Conservation (phyloP, 2,329 filamentous ascomycete species). For the Gaeumannomyces sp. region DNA sequence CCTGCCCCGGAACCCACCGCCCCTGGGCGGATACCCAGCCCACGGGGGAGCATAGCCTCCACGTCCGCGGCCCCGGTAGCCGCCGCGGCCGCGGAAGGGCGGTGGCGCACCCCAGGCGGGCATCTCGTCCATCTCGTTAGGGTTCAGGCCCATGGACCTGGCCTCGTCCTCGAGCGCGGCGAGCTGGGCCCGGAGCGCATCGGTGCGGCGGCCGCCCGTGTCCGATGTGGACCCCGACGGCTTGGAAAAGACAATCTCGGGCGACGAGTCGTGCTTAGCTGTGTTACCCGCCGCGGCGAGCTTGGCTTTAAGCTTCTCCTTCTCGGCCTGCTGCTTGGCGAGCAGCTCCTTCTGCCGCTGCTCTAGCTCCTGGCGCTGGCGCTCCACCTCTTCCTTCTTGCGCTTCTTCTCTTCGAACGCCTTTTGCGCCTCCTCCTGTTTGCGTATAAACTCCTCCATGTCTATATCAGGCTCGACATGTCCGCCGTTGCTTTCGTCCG, state of each 20-base stretch:
- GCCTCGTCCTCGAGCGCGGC: slow-evolving; percentile 70
- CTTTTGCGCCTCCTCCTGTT: slow-evolving; percentile 67
- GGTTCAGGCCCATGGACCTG: slow-evolving; percentile 61
- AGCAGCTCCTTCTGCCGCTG: slow-evolving; percentile 56
- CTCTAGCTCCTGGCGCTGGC: slow-evolving; percentile 57
- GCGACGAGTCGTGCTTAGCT: slow-evolving; percentile 6
- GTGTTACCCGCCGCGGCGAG: slow-evolving; percentile 41
- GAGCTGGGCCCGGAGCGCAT: slow-evolving; percentile 63
- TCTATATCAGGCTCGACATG: slow-evolving; percentile 53
- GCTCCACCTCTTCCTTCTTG: slow-evolving; percentile 57
- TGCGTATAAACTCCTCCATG: slow-evolving; percentile 60
- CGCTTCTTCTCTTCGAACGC: slow-evolving; percentile 58
- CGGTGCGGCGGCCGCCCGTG: slow-evolving; percentile 42
- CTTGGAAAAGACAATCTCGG: slow-evolving; percentile 8
- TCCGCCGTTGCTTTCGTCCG: slow-evolving; percentile 15
- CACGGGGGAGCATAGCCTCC: slow-evolving; percentile 20
- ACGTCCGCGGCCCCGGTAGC: slow-evolving; percentile 12
- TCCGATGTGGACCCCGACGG: slow-evolving; percentile 13
- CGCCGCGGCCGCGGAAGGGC: slow-evolving; percentile 18
- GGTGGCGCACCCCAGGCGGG: slow-evolving; percentile 16
- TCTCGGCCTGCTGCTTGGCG: slow-evolving; percentile 59
- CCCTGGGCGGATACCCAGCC: slow-evolving; percentile 23
- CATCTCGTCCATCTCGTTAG: slow-evolving; percentile 36
- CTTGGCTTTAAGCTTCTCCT: slow-evolving; percentile 53
- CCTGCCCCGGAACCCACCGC: slow-evolving; percentile 21